Evolutionary conservation across 441 rosid species (phyloP).

Genomic region (Mallotus repandus): DNA sequence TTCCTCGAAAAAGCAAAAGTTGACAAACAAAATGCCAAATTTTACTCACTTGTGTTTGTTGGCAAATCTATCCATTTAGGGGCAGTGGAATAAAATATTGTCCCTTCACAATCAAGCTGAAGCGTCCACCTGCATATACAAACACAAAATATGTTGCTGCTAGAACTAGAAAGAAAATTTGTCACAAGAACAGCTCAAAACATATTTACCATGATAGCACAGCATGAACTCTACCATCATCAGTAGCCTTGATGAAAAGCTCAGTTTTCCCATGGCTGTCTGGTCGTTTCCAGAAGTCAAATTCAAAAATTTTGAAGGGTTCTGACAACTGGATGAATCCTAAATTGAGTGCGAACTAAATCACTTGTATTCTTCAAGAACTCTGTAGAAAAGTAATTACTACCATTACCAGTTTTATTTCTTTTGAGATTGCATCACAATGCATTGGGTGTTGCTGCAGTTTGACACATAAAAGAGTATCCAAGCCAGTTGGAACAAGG

Average conservation of each 20-base stretch:
- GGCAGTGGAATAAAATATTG: slow-evolving; percentile 81
- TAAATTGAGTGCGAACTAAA: slow-evolving; percentile 43
- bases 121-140: slow-evolving; percentile 77
- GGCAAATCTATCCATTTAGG: slow-evolving; percentile 73
- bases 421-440: slow-evolving; percentile 66
- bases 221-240: slow-evolving; percentile 74
- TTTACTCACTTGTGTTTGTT: slow-evolving; percentile 37
- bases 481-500: slow-evolving; percentile 65
- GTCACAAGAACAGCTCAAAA: slow-evolving; percentile 13
- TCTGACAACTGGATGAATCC: slow-evolving; percentile 80
- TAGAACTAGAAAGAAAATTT: neutral
- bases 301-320: slow-evolving; percentile 85
- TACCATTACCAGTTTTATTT: slow-evolving; percentile 68
- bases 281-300: slow-evolving; percentile 95
- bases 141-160: neutral
- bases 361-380: slow-evolving; percentile 24
- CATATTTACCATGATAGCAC: slow-evolving; percentile 71
- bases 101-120: slow-evolving; percentile 90
- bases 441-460: slow-evolving; percentile 78
- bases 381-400: slow-evolving; percentile 18
- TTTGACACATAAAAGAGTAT: slow-evolving; percentile 49
- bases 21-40: slow-evolving; percentile 3
- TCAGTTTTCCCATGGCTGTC: slow-evolving; percentile 62
- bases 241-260: slow-evolving; percentile 51
- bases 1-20: neutral